A percentile compares a stretch with the other conserved stretches of the same genome.
Conservation (phyloP, 306 rosid species). For the Pyrus pyrifolia region DNA sequence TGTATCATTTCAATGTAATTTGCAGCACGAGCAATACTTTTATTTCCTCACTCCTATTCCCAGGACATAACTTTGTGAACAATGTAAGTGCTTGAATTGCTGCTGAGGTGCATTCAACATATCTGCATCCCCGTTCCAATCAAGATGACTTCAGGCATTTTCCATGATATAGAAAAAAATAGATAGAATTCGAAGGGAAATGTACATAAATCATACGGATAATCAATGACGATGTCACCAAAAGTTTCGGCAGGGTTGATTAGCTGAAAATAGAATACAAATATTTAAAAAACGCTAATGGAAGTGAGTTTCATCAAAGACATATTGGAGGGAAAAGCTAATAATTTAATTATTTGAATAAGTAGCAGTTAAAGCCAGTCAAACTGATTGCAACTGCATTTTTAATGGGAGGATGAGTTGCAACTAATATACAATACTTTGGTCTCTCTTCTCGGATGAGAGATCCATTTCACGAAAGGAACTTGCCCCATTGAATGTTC, state of each 20-base stretch:
- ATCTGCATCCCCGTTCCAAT: constrained; percentile 13
- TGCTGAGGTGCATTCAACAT: constrained; percentile 36
- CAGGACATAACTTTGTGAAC: constrained; percentile 22
- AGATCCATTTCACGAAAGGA: too few relatives aligned
- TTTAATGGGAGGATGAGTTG: too few relatives aligned
- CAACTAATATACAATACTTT: too few relatives aligned
- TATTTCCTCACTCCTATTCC: constrained; percentile 27
- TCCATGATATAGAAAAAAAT: neutral
- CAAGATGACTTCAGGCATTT: neutral
- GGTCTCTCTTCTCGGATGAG: too few relatives aligned
- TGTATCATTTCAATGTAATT: constrained; percentile 29
- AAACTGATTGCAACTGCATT: too few relatives aligned
- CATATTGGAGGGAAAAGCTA: too few relatives aligned
- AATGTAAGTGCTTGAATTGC: constrained; percentile 19
- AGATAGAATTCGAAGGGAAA: neutral
- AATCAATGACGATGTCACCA: constrained; percentile 33
- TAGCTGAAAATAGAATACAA: constrained; percentile 3
- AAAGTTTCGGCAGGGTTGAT: constrained; percentile 36
- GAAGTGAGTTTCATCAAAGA: too few relatives aligned
- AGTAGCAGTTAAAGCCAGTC: too few relatives aligned
- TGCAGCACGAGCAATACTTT: constrained; percentile 20
- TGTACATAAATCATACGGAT: constrained; percentile 15
- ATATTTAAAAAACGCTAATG: too few relatives aligned
- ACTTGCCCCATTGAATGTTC: too few relatives aligned
- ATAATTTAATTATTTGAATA: too few relatives aligned